Percentiles rank a stretch among this genome's conserved stretches.
phyloP scores from a whole-genome alignment of 805 yeast species.

The Saturnispora sanitii region DNA sequence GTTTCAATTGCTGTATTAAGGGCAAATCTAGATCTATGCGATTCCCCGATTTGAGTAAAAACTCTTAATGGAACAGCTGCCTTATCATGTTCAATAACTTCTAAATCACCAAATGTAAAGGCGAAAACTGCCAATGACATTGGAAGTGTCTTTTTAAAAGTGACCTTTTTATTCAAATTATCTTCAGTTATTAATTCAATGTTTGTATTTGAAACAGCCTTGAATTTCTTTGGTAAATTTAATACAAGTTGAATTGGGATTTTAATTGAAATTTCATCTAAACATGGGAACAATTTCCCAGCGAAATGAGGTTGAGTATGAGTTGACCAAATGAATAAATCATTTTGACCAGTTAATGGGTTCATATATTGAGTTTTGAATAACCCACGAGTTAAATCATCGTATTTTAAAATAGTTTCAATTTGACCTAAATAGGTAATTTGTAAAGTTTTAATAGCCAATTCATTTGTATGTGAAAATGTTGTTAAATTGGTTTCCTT shows the following conservation, averaged over 20 bases:
- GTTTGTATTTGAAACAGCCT: constrained; percentile 49
- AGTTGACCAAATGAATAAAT: constrained; percentile 50
- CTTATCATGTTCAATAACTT: constrained; percentile 32
- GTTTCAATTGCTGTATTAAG: constrained; percentile 37
- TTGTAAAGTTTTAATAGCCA: constrained; percentile 11
- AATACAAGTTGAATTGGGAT: constrained; percentile 41
- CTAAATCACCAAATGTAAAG: constrained; percentile 60
- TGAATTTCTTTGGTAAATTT: constrained; percentile 35
- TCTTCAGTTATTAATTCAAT: constrained; percentile 26
- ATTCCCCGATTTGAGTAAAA: constrained; percentile 46
- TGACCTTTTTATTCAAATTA: constrained; percentile 26
- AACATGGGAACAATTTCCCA: constrained; percentile 52
- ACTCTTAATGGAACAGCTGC: constrained; percentile 38
- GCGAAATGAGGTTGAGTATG: constrained; percentile 67
- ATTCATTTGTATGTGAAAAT: constrained; percentile 15
- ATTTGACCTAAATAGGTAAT: constrained; percentile 43
- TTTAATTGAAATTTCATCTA: constrained; percentile 55
- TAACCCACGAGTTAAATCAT: constrained; percentile 52
- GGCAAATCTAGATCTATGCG: constrained; percentile 38
- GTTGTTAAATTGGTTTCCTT: constrained; percentile 31
- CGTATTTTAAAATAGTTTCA: constrained; percentile 39
- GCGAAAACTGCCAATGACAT: constrained; percentile 59
- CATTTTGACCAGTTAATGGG: constrained; percentile 37
- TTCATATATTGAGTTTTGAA: constrained; percentile 59
- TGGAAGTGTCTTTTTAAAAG: constrained; percentile 45